phyloP scores from a whole-genome alignment of 129 eudicot genomes.

The Flaveria bidentis region DNA sequence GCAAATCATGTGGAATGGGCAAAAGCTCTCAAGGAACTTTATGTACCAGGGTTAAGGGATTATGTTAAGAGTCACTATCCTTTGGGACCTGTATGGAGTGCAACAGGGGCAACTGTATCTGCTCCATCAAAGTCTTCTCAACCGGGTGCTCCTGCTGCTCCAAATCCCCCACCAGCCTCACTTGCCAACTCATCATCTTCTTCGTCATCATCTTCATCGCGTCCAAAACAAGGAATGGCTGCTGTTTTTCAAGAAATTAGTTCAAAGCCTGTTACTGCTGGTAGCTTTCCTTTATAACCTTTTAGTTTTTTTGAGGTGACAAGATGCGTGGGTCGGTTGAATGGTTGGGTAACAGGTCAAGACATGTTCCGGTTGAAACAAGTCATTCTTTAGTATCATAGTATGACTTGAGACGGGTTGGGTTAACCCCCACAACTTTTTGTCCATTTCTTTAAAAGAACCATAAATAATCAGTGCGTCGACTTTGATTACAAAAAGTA shows the following conservation, averaged over 20 bases:
- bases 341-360: constrained; percentile 2
- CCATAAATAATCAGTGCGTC: neutral
- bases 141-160: constrained; percentile 68
- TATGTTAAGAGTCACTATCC: constrained; percentile 80
- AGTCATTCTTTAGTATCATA: neutral
- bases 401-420: neutral
- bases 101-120: constrained; percentile 52
- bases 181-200: constrained; percentile 56
- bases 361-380: neutral
- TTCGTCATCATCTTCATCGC: constrained; percentile 71
- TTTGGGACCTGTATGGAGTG: constrained; percentile 96
- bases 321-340: neutral
- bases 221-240: constrained; percentile 75
- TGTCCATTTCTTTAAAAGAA: neutral
- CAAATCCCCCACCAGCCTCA: constrained; percentile 84
- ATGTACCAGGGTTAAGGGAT: constrained; percentile 93
- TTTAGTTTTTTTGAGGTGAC: neutral
- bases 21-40: constrained; percentile 87
- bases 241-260: constrained; percentile 90
- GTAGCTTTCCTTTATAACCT: constrained; percentile 37
- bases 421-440: neutral
- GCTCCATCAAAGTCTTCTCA: constrained; percentile 59
- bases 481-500: neutral
- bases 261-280: constrained; percentile 79
- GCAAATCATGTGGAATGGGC: constrained; percentile 92